These are phyloP conservation scores for Aquilaria sinensis DNA, from an alignment of 345 rosid species.

Conservation along the genomic window DNA sequence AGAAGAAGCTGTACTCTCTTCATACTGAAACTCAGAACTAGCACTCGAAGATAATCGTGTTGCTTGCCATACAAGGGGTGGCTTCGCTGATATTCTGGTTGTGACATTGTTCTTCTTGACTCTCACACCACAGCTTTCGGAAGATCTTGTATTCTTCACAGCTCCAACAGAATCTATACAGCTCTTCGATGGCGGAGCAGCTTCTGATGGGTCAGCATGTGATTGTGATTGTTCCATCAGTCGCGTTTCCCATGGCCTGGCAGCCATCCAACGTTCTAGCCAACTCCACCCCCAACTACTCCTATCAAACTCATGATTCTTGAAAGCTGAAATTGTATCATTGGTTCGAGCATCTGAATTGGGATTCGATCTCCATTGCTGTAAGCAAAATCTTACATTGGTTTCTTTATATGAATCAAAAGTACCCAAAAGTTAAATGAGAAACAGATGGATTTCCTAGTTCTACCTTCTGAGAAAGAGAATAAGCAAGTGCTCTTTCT, in stretches of 20 bases:
- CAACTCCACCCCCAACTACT: conserved; percentile 96
- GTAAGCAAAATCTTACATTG: conserved; percentile 1
- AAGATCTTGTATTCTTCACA: conserved; percentile 36
- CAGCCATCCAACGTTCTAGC: conserved; percentile 99
- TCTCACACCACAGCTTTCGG: conserved; percentile 37
- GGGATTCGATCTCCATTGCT: conserved; percentile 76
- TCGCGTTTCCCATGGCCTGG: conserved; percentile 93
- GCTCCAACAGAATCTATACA: conserved; percentile 18
- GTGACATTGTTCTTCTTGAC: conserved; percentile 69
- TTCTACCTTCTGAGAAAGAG: conserved; percentile 79
- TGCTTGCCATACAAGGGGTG: conserved; percentile 35
- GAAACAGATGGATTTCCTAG: not conserved
- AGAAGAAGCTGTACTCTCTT: conserved; percentile 77
- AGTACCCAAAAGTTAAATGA: not conserved
- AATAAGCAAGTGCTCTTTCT: conserved; percentile 89
- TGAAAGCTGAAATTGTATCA: conserved; percentile 28
- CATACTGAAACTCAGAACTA: conserved; percentile 56
- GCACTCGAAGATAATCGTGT: conserved; percentile 68
- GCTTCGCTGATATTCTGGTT: conserved; percentile 73
- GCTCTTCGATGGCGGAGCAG: conserved; percentile 30
- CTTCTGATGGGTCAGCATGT: conserved; percentile 21
- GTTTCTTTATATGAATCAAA: not conserved
- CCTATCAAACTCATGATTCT: conserved; percentile 61
- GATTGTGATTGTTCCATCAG: conserved; percentile 63
- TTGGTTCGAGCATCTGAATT: conserved; percentile 25